Conservation (phyloP, 768 basidiomycete species). For the Trichaptum fuscoviolaceum region DNA sequence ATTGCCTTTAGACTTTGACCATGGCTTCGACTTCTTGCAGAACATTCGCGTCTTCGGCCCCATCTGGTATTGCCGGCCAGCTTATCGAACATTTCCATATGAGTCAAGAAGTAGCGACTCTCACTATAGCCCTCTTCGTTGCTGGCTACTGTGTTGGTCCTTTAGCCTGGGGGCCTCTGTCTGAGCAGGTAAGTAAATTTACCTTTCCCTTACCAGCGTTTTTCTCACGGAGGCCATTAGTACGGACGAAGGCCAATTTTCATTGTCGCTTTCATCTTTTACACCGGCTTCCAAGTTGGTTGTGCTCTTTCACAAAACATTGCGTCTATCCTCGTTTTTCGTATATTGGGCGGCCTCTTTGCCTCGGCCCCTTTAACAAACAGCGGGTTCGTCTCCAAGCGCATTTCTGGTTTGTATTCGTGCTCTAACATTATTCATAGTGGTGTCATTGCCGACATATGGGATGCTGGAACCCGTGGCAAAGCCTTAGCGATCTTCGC, state of each 20-base stretch:
- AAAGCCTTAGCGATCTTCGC: slow-evolving; percentile 63
- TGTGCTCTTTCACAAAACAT: slow-evolving; percentile 58
- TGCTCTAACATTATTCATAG: slow-evolving; percentile 20
- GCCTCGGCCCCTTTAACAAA: slow-evolving; percentile 67
- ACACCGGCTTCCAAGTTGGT: slow-evolving; percentile 56
- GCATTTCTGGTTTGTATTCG: background rate
- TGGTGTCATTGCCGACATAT: slow-evolving; percentile 52
- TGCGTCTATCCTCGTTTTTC: slow-evolving; percentile 57
- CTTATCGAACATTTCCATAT: slow-evolving; percentile 45
- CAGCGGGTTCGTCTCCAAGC: slow-evolving; percentile 44
- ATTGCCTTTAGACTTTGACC: background rate
- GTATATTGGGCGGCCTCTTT: slow-evolving; percentile 67
- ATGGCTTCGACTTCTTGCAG: slow-evolving; percentile 25
- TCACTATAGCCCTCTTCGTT: slow-evolving; percentile 60
- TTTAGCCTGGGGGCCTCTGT: slow-evolving; percentile 53
- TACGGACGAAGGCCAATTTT: slow-evolving; percentile 60
- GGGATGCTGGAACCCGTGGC: slow-evolving; percentile 57
- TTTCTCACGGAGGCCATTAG: slow-evolving; percentile 25
- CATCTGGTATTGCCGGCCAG: slow-evolving; percentile 41
- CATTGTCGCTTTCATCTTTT: slow-evolving; percentile 49
- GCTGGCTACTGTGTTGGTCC: slow-evolving; percentile 67
- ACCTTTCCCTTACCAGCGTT: slow-evolving; percentile 11
- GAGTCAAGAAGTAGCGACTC: slow-evolving; percentile 43
- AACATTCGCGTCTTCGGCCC: slow-evolving; percentile 59
- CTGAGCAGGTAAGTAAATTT: slow-evolving; percentile 27